phyloP scores from a whole-genome alignment of 371 early-diverging fungal species.

The Mortierella polycephala region DNA sequence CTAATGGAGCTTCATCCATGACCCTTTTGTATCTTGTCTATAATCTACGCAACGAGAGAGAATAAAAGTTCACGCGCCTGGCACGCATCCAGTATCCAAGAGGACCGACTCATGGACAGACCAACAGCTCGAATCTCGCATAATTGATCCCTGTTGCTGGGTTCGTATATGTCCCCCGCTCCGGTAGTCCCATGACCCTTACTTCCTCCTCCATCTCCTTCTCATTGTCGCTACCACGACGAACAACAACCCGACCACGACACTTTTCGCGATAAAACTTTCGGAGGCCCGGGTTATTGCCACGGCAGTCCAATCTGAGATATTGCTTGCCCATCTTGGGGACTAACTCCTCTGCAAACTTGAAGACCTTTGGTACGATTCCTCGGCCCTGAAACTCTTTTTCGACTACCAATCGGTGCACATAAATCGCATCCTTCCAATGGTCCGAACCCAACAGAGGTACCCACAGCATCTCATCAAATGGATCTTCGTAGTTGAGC shows the following conservation, averaged over 20 bases:
- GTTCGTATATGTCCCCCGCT: constrained; percentile 31
- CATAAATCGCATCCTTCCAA: constrained; percentile 50
- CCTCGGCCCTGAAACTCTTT: constrained; percentile 33
- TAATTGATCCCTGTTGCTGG: constrained; percentile 44
- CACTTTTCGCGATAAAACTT: constrained; percentile 50
- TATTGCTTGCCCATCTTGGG: constrained; percentile 17
- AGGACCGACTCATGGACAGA: background rate
- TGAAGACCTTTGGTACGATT: constrained; percentile 30
- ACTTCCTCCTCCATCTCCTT: constrained; percentile 7
- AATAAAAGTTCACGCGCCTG: too few relatives aligned
- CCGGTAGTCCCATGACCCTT: constrained; percentile 25
- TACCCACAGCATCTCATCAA: constrained; percentile 51
- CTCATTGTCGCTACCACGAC: too few relatives aligned
- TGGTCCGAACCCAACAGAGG: constrained; percentile 20
- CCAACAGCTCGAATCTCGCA: constrained; percentile 36
- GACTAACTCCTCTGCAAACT: constrained; percentile 28
- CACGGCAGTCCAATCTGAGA: constrained; percentile 42
- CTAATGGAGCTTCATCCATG: too few relatives aligned
- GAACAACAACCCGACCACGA: constrained; percentile 9
- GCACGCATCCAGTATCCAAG: too few relatives aligned
- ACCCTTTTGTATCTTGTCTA: too few relatives aligned
- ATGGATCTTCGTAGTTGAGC: constrained; percentile 41
- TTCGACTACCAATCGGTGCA: constrained; percentile 49
- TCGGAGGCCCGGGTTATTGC: constrained; percentile 35
- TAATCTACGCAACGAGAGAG: too few relatives aligned